Percentiles rank a stretch among this genome's conserved stretches.
phyloP scores from a whole-genome alignment of 305 asterid species.

The Fraxinus baroniana region DNA sequence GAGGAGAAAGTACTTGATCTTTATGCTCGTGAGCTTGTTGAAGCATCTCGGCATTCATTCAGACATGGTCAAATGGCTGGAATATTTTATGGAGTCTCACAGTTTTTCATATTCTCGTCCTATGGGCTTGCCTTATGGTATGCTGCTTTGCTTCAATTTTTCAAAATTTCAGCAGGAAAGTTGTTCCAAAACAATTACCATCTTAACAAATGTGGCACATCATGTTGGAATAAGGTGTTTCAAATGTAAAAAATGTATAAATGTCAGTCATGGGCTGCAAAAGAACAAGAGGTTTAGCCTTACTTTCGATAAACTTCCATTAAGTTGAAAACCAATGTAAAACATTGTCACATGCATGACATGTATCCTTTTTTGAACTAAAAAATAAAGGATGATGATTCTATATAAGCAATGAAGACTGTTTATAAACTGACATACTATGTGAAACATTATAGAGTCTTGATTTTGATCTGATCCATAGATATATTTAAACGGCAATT shows the following conservation, averaged over 20 bases:
- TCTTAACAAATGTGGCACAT: neutral
- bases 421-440: neutral
- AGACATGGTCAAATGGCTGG: constrained; percentile 92
- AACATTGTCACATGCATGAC: neutral
- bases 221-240: neutral
- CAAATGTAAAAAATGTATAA: neutral
- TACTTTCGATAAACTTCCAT: neutral
- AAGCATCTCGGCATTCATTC: constrained; percentile 73
- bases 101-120: constrained; percentile 88
- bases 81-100: constrained; percentile 83
- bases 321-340: neutral
- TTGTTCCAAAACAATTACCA: neutral
- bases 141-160: constrained; percentile 14
- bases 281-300: neutral
- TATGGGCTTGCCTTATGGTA: constrained; percentile 97
- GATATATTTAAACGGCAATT: neutral
- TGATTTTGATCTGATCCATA: neutral
- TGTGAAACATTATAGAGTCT: neutral
- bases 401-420: neutral
- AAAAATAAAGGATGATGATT: neutral
- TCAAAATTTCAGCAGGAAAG: neutral
- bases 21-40: constrained; percentile 67
- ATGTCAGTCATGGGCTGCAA: neutral
- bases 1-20: constrained; percentile 83
- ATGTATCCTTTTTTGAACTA: neutral